Evolutionary conservation across 2,329 filamentous ascomycete genomes (phyloP), one percentile per base, ranked within the genome.

Genomic region (Penicillium olsonii): DNA sequence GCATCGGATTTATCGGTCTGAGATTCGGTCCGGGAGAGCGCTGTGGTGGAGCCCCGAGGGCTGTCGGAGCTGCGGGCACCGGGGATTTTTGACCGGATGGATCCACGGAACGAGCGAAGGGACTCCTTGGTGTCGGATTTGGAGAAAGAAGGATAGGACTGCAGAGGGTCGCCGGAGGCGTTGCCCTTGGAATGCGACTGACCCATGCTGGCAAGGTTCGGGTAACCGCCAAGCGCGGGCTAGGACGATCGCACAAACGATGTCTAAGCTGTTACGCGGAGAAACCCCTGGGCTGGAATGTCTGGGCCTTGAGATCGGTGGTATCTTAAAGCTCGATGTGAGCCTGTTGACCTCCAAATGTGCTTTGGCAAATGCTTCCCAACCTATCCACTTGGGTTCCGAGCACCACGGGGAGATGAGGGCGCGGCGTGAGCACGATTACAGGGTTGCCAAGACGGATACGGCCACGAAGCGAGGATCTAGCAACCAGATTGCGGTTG

Each of bases 111-210:
- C 4, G 92, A 96, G 57, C 91, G 87, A 26, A 87, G 84, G 6
- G 91, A 96, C 59, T 96, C 92, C 69, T 92, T 92, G 22, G 92
- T 97, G 68, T 97, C 92, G 48, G 91, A 90, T 68, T 88, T 87
- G 74, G 87, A 88, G 69, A 97, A 92, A 22, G 92, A 96, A 22
- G 92, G 92, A 71, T 94, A 95, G 24, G 90, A 88, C 70, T 90
- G 87, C 51, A 96, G 77, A 53, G 82, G 78, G 31, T 88, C 84
- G 56, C 73, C 71, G 43, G 79, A 77, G 62, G 82, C 80, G 52
- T 74, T 76, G 62, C 75, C 74, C 65, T 78, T 78, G 60, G 76
- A 78, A 68, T 77, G 76, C 66, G 75, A 73, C 67, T 78, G 75
- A 66, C 76, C 76, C 76, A 78, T 78, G 52, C 58, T 69, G 62